Evolutionary conservation across 2,329 filamentous ascomycete species (phyloP).

Genomic region (Hymenoscyphus albidus): DNA sequence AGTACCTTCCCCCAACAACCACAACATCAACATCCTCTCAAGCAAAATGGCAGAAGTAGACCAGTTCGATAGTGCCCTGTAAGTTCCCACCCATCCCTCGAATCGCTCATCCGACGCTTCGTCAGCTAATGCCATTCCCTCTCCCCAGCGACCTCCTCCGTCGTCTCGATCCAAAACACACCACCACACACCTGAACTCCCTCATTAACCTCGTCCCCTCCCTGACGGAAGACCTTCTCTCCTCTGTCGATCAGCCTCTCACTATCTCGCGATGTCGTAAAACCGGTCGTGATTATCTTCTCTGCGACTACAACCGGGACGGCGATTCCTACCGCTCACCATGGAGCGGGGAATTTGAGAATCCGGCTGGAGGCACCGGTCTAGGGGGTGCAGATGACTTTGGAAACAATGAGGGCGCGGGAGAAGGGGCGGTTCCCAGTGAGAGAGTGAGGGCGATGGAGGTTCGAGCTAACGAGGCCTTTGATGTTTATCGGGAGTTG

Average conservation of each 20-base stretch:
- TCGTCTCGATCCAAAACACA: slow-evolving; percentile 92
- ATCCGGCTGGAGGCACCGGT: slow-evolving; percentile 68
- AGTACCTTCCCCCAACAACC: slow-evolving; percentile 3
- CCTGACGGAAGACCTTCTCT: slow-evolving; percentile 94
- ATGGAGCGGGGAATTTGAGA: slow-evolving; percentile 99
- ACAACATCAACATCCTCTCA: slow-evolving; percentile 11
- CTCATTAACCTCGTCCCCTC: slow-evolving; percentile 87
- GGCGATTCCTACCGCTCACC: slow-evolving; percentile 96
- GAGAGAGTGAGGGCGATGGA: slow-evolving; percentile 93
- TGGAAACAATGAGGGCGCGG: slow-evolving; percentile 54
- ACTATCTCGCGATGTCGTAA: slow-evolving; percentile 80
- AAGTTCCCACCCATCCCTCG: slow-evolving; percentile 16
- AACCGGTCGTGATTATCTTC: slow-evolving; percentile 89
- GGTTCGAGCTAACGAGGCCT: slow-evolving; percentile 88
- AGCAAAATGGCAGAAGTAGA: slow-evolving; percentile 34
- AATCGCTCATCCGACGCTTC: background rate
- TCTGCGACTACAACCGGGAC: slow-evolving; percentile 99
- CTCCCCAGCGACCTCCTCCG: slow-evolving; percentile 84
- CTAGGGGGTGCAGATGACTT: slow-evolving; percentile 47
- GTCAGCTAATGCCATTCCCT: background rate
- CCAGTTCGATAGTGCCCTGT: slow-evolving; percentile 38
- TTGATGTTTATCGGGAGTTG: slow-evolving; percentile 93
- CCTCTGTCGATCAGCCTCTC: slow-evolving; percentile 94
- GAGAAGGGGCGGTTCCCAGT: slow-evolving; percentile 81
- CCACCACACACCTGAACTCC: slow-evolving; percentile 78